Evolutionary conservation across 495 filamentous ascomycete species (phyloP).

Genomic region (Neurospora africana): DNA sequence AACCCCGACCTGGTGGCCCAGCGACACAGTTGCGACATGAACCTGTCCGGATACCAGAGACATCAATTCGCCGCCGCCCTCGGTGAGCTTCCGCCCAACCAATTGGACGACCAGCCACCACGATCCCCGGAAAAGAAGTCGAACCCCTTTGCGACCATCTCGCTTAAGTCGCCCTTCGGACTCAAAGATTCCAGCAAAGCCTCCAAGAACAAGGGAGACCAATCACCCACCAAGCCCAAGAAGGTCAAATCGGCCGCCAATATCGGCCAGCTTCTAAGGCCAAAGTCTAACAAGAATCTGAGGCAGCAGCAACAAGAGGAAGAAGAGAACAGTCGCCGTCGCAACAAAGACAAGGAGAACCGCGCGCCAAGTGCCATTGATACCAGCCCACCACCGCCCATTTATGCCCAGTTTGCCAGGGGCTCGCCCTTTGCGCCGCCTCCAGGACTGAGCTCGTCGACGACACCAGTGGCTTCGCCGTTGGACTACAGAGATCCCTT

Average conservation of each 20-base stretch:
- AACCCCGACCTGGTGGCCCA: slow-evolving; percentile 11
- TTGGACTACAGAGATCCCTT: neutral
- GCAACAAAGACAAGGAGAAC: slow-evolving; percentile 71
- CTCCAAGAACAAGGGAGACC: slow-evolving; percentile 23
- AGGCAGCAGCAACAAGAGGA: slow-evolving; percentile 25
- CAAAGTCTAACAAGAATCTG: slow-evolving; percentile 49
- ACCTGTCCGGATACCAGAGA: slow-evolving; percentile 18
- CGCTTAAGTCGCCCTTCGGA: slow-evolving; percentile 46
- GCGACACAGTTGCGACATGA: slow-evolving; percentile 5
- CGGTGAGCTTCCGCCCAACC: slow-evolving; percentile 41
- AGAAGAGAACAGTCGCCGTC: slow-evolving; percentile 22
- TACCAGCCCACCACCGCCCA: slow-evolving; percentile 48
- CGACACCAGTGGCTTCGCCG: slow-evolving; percentile 31
- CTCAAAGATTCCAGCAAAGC: slow-evolving; percentile 40
- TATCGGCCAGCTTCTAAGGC: slow-evolving; percentile 52
- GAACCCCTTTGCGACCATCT: slow-evolving; percentile 53
- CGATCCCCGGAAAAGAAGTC: slow-evolving; percentile 43
- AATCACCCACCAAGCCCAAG: slow-evolving; percentile 51
- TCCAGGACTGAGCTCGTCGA: slow-evolving; percentile 16
- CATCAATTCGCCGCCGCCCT: slow-evolving; percentile 30
- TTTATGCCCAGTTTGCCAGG: slow-evolving; percentile 62
- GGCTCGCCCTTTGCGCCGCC: neutral
- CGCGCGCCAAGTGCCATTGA: slow-evolving; percentile 33
- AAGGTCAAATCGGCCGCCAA: slow-evolving; percentile 80
- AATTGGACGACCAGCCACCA: slow-evolving; percentile 24